Conservation (phyloP, 805 yeast species). For the Starmerella asiatica region DNA sequence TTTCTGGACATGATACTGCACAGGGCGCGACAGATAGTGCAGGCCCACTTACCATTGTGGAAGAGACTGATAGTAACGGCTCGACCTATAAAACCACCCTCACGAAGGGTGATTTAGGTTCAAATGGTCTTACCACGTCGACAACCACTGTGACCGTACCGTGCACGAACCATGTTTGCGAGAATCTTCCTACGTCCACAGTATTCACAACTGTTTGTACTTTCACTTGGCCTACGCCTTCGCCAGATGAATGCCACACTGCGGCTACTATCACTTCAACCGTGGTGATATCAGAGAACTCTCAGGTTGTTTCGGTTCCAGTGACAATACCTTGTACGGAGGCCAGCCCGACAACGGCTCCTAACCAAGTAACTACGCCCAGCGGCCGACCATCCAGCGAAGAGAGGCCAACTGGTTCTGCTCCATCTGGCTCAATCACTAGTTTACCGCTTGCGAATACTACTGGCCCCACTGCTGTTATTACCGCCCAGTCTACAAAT, state of each 20-base stretch:
- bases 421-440: not conserved
- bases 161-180: constrained; percentile 8
- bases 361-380: not conserved
- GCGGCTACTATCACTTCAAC: not conserved
- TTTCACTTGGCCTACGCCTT: constrained; percentile 3
- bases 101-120: too few relatives aligned
- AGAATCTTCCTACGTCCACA: constrained; percentile 1
- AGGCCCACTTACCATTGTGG: constrained; percentile 8
- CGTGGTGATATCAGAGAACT: constrained; percentile 1
- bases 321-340: constrained; percentile 2
- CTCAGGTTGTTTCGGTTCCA: not conserved
- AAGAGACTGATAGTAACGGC: not conserved
- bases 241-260: not conserved
- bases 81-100: constrained; percentile 1
- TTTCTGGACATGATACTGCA: constrained; percentile 1
- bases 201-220: constrained; percentile 8
- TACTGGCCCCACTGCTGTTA: not conserved
- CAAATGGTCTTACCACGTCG: constrained; percentile 1
- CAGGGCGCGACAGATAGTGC: constrained; percentile 9
- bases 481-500: not conserved
- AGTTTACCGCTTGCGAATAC: not conserved
- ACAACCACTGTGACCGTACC: constrained; percentile 3
- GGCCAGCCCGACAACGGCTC: not conserved
- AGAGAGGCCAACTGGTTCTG: not conserved
- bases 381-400: not conserved